phyloP scores from a whole-genome alignment of 345 rosid species.

The Gossypium sturtianum region DNA sequence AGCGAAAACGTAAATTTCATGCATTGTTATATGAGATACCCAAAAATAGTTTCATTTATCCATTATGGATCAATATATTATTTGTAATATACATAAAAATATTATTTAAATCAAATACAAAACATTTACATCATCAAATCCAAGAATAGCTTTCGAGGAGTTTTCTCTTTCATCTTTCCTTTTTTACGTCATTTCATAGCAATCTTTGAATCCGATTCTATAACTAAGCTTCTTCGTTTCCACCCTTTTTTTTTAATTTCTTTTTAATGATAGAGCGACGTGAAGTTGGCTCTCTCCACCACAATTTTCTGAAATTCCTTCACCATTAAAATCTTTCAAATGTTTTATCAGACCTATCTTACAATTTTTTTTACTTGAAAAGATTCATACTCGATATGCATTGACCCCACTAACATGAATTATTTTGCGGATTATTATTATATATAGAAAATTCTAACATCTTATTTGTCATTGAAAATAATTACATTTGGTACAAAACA shows the following conservation, averaged over 20 bases:
- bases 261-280: too few species aligned
- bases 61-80: background rate
- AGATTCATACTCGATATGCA: background rate
- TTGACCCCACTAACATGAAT: background rate
- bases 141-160: background rate
- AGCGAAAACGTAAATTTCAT: too few species aligned
- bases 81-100: too few species aligned
- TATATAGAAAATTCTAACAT: background rate
- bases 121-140: background rate
- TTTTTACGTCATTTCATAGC: background rate
- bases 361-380: background rate
- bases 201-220: background rate
- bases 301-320: background rate
- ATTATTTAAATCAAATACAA: too few species aligned
- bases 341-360: background rate
- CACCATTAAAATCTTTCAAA: background rate
- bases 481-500: background rate
- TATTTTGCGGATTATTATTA: background rate
- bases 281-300: background rate
- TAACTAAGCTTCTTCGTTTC: background rate
- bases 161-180: background rate
- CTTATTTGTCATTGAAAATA: background rate
- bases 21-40: background rate
- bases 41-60: background rate
- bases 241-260: background rate